phyloP scores from a whole-genome alignment of 805 yeast species.

The Ogataea minuta region DNA sequence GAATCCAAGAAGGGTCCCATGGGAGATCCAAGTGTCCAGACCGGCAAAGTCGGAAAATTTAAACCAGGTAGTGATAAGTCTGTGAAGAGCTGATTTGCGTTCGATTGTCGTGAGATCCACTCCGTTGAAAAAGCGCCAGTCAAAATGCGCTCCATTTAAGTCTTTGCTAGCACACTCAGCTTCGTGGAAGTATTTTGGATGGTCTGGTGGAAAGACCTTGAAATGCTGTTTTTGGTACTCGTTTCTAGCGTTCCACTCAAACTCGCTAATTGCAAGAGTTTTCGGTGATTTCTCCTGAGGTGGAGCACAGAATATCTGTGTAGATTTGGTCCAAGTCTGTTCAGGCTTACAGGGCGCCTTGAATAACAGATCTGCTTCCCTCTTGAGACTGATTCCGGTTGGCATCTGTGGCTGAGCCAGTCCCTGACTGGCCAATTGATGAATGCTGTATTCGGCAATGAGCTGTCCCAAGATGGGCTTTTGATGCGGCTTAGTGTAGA shows the following conservation, averaged over 20 bases:
- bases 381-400: conserved; percentile 1
- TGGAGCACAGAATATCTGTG: background rate
- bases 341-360: background rate
- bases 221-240: conserved; percentile 1
- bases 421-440: conserved; percentile 2
- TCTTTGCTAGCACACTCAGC: conserved; percentile 33
- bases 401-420: conserved; percentile 7
- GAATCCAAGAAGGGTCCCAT: conserved; percentile 63
- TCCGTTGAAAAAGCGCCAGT: conserved; percentile 44
- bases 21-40: conserved; percentile 58
- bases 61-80: conserved; percentile 53
- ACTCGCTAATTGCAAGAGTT: conserved; percentile 9
- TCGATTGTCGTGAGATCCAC: conserved; percentile 21
- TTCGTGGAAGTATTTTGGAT: conserved; percentile 42
- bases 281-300: conserved; percentile 2
- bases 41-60: conserved; percentile 44
- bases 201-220: conserved; percentile 1
- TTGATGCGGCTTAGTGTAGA: conserved; percentile 9
- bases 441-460: conserved; percentile 14
- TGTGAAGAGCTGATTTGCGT: conserved; percentile 39
- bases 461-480: conserved; percentile 7
- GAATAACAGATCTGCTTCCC: conserved; percentile 2
- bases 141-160: conserved; percentile 41
- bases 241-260: conserved; percentile 8
- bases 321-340: background rate